Percentiles rank a stretch among this genome's conserved stretches.
Evolutionary conservation across 129 eudicot species (phyloP).

Genomic region (sunflower (Helianthus annuus)): DNA sequence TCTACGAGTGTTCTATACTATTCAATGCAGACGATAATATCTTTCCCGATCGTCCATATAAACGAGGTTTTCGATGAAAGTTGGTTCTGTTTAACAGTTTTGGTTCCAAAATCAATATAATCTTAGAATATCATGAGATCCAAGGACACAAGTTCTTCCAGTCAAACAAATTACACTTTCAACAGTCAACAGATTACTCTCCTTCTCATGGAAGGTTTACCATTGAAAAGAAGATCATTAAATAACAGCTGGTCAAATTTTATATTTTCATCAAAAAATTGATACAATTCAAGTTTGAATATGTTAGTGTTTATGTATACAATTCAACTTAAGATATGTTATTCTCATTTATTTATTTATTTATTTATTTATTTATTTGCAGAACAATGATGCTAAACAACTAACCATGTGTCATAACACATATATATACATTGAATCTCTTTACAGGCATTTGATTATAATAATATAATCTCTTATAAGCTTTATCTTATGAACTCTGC

Average conservation of each 20-base stretch:
- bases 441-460: constrained; percentile 18
- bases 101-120: background rate
- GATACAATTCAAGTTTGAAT: no score
- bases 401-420: background rate
- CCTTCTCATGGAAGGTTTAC: constrained; percentile 36
- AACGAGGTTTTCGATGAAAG: background rate
- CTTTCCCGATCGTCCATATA: background rate
- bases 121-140: background rate
- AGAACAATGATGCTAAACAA: background rate
- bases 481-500: background rate
- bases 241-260: constrained; percentile 11
- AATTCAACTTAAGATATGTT: background rate
- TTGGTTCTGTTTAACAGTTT: background rate
- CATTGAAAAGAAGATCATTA: constrained; percentile 40
- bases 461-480: background rate
- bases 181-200: constrained; percentile 33
- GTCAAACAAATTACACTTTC: constrained; percentile 23
- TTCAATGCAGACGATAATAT: constrained; percentile 15
- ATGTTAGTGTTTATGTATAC: background rate
- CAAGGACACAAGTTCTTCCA: constrained; percentile 7
- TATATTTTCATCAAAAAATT: background rate
- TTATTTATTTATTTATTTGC: background rate
- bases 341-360: background rate
- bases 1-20: constrained; percentile 31
- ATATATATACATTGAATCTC: background rate